Conservation (phyloP, 352 stramenopile genomes). For the Phytophthora ohioensis region DNA sequence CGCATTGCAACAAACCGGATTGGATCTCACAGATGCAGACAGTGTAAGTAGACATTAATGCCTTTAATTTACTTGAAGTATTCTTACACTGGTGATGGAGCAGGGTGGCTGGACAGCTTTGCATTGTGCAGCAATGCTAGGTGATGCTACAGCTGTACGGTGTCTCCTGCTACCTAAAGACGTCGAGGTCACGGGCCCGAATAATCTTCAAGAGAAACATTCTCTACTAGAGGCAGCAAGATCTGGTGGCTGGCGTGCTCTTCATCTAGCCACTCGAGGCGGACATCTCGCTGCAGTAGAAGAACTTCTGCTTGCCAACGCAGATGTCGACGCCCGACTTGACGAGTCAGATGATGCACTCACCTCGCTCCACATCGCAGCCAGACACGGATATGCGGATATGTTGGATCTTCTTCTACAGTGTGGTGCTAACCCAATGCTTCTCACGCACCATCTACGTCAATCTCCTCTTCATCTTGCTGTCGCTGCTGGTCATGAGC, state of each 20-base stretch:
- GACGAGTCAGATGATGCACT: constrained; percentile 28
- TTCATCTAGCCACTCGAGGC: constrained; percentile 45
- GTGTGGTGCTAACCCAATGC: constrained; percentile 40
- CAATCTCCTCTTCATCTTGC: constrained; percentile 47
- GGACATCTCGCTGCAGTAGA: constrained; percentile 42
- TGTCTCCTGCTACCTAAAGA: constrained; percentile 15
- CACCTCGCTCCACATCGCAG: constrained; percentile 49
- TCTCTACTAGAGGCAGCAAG: constrained; percentile 18
- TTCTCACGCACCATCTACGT: constrained; percentile 27
- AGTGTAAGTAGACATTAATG: constrained; percentile 29
- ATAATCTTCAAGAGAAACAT: background rate
- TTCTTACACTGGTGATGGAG: background rate
- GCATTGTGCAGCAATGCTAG: constrained; percentile 47
- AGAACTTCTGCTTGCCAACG: constrained; percentile 44
- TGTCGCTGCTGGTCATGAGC: constrained; percentile 18
- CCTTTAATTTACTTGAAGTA: background rate
- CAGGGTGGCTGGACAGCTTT: constrained; percentile 38
- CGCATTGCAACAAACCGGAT: constrained; percentile 23
- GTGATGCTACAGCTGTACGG: constrained; percentile 36
- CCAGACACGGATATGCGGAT: constrained; percentile 22
- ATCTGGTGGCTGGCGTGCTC: constrained; percentile 46
- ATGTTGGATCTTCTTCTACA: constrained; percentile 51
- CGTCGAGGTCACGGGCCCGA: background rate
- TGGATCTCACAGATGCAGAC: constrained; percentile 41
- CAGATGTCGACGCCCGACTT: constrained; percentile 40